Evolutionary conservation across 768 basidiomycete species (phyloP).

Genomic region (Panaeolus papilionaceus): DNA sequence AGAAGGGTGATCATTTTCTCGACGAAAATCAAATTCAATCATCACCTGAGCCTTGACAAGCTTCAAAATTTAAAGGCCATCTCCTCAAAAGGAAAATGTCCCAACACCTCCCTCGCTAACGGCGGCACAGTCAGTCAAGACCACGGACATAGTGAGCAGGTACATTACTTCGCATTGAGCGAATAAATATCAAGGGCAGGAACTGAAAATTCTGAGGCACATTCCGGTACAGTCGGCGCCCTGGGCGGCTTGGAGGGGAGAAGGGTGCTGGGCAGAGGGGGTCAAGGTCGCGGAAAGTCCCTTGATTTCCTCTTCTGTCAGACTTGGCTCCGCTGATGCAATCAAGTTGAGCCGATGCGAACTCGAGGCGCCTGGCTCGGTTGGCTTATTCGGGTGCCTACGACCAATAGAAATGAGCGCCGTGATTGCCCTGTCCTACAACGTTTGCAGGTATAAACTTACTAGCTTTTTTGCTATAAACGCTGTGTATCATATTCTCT

Average conservation of each 20-base stretch:
- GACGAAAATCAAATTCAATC: not conserved
- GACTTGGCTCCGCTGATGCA: constrained; percentile 12
- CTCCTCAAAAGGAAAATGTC: not conserved
- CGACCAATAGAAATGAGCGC: not conserved
- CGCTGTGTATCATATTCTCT: not conserved
- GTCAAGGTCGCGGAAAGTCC: not conserved
- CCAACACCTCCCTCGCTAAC: not conserved
- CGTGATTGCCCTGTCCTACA: not conserved
- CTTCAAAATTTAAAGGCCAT: not conserved
- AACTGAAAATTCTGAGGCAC: not conserved
- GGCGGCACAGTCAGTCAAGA: not conserved
- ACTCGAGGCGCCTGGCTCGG: constrained; percentile 12
- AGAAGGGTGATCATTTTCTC: not conserved
- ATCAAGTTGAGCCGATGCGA: constrained; percentile 10
- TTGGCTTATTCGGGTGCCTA: constrained; percentile 11
- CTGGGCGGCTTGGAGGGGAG: not conserved
- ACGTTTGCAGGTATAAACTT: not conserved
- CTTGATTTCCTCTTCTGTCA: constrained; percentile 14
- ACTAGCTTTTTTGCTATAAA: not conserved
- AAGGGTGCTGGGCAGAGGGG: constrained; percentile 8
- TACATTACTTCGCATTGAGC: not conserved
- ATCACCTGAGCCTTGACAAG: not conserved
- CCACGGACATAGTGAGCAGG: not conserved
- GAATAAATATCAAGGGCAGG: not conserved
- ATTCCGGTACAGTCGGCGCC: not conserved